Evolutionary conservation across 345 rosid species (phyloP), one percentile per base, ranked within the genome.

Genomic region (Bruguiera sexangula): DNA sequence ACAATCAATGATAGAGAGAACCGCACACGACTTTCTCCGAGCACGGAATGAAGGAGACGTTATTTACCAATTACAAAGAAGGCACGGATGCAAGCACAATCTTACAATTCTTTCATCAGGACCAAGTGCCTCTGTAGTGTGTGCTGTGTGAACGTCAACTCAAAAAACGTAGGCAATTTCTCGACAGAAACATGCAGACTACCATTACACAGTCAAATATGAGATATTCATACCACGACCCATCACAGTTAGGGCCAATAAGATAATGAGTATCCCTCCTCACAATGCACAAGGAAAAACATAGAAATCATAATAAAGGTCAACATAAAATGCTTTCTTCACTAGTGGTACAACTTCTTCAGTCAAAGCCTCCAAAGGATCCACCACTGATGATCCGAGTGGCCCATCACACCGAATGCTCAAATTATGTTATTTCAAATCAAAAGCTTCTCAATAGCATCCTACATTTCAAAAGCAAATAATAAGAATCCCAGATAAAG

Each of bases 381-480:
- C 72, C 54, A 66, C 77, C 63, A 67, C 80, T 67, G 11, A 79
- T 62, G 36, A 55, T 78, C 81, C 54, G 50, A 80, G 90, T 86
- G 93, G 90, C 96, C 89, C 96, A 87, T 95, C 97, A 91, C 89
- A 85, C 97, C 93, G 88, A 89, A 74, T 56, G 62, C 66, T 15
- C 66, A 5, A 8, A 65, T 69, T 46, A 5, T 39, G 21, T 24
- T 36, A 69, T 6, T 66, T 76, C 78, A 91, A 80, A 94, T 91
- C 72, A 91, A 81, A 31, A 95, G 93, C 87, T 92, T 95, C 80
- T 95, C 99, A 48, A 95, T 92, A 29, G 98, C 98, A 83, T 90
- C 96, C 97, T 93, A 86, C 86, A 83, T 62, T 70, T 20, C 5
- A 15, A 21, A 54, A 32, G 30, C 6, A 20, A 15, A 60, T 29